Conservation (phyloP, 345 rosid species). For the Eucalyptus shirleyi region DNA sequence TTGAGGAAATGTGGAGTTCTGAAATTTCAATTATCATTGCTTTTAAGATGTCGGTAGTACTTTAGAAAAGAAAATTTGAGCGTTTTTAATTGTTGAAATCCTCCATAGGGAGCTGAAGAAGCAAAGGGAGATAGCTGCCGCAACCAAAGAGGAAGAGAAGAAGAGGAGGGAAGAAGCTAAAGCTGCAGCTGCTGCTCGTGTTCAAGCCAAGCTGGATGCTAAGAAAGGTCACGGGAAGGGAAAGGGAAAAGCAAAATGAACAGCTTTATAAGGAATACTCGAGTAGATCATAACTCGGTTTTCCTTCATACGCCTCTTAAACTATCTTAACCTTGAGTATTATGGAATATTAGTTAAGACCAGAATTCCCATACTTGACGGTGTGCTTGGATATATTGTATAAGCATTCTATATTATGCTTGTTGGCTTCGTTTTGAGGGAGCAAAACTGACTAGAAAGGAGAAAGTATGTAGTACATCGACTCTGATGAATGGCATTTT, state of each 20-base stretch:
- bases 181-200: constrained; percentile 85
- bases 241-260: constrained; percentile 64
- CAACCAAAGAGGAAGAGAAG: constrained; percentile 69
- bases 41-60: not conserved
- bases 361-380: not conserved
- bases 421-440: not conserved
- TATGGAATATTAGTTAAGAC: not conserved
- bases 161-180: constrained; percentile 89
- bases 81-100: not conserved
- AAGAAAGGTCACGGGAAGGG: constrained; percentile 82
- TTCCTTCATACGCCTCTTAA: not conserved
- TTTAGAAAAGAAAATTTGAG: not conserved
- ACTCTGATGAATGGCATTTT: not conserved
- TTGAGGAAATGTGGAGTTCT: not conserved
- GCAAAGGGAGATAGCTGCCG: constrained; percentile 77
- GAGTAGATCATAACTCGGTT: not conserved
- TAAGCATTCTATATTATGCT: not conserved
- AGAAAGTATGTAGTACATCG: not conserved
- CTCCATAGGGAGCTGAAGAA: constrained; percentile 75
- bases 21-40: not conserved
- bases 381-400: not conserved
- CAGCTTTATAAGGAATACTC: not conserved
- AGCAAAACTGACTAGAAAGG: not conserved
- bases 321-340: not conserved
- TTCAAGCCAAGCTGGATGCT: constrained; percentile 81